Evolutionary conservation across 805 yeast genomes (phyloP), one percentile per base, ranked within the genome.

Genomic region (Myxozyma geophila): DNA sequence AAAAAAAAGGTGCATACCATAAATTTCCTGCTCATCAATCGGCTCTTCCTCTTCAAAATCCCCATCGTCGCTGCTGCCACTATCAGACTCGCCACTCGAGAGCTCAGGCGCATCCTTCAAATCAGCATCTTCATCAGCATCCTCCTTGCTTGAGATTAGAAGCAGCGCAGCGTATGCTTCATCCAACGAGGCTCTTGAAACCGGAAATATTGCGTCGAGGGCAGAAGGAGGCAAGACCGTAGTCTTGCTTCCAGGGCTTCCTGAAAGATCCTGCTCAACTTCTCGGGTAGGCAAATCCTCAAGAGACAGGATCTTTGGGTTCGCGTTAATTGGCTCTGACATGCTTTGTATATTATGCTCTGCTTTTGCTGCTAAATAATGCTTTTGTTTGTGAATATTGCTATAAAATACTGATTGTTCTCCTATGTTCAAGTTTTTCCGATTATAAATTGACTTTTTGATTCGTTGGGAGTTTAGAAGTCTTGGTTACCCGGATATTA

Each of bases 291-390:
- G 98, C 33, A 93, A 83, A 59, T 85, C 83, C 37, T 87, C 83
- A 9, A 83, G 84, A 70, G 92, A 96, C 54, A 91, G 77, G 46
- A 93, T 86, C 39, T 87, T 86, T 23, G 99, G 99, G 74, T 92
- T 92, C 37, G 97, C 96, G 75, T 93, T 93, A 63, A 93, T 87
- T 19, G 88, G 88, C 62, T 90, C 97, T 1, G 91, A 80, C 93
- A 88, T 89, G 49, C 7, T 49, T 13, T 35, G 7, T 44, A 8
- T 39, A 17, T 23, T 7, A 35, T 50, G 2, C 28, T 13, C 7
- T 36, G 43, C 8, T 35, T 36, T 7, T 17, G 15, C 33, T 21
- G 12, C 2, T 21, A 17, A 48, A 12, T 7, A 28, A 28, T 28
- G 28, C 28, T 28, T 5, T 5, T 28, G 43, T 7, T 13, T 7